phyloP scores from a whole-genome alignment of 805 yeast genomes.

The Schwanniomyces pseudopolymorphus region DNA sequence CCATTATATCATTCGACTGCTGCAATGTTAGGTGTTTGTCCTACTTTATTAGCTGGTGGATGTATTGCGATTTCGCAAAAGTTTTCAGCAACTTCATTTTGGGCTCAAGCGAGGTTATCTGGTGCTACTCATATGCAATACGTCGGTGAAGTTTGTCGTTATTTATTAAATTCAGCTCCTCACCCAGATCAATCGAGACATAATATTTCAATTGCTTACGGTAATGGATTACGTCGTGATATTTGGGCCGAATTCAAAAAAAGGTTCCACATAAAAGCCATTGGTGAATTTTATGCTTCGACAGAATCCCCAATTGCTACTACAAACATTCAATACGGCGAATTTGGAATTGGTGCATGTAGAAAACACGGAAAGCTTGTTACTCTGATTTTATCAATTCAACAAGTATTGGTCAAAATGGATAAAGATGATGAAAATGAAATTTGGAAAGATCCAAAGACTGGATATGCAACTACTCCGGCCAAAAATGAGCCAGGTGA shows the following conservation, averaged over 20 bases:
- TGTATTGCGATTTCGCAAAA: slow-evolving; percentile 76
- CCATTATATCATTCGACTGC: slow-evolving; percentile 96
- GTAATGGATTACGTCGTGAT: slow-evolving; percentile 88
- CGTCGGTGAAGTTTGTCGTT: slow-evolving; percentile 94
- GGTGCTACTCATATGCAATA: slow-evolving; percentile 83
- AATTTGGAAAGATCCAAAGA: slow-evolving; percentile 63
- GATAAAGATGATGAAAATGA: slow-evolving; percentile 77
- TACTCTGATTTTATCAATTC: slow-evolving; percentile 48
- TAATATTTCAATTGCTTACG: slow-evolving; percentile 68
- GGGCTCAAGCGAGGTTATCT: slow-evolving; percentile 80
- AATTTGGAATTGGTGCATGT: slow-evolving; percentile 84
- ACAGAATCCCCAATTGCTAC: slow-evolving; percentile 91
- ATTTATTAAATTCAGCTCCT: slow-evolving; percentile 62
- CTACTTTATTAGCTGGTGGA: slow-evolving; percentile 64
- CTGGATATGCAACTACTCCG: slow-evolving; percentile 61
- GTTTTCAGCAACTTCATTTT: slow-evolving; percentile 79
- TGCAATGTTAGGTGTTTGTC: slow-evolving; percentile 78
- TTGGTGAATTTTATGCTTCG: slow-evolving; percentile 92
- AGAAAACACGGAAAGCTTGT: slow-evolving; percentile 70
- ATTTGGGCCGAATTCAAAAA: slow-evolving; percentile 81
- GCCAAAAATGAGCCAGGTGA: slow-evolving; percentile 77
- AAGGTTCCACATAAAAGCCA: slow-evolving; percentile 68
- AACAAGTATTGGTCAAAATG: slow-evolving; percentile 66
- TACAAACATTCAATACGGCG: slow-evolving; percentile 75
- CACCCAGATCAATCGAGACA: slow-evolving; percentile 69